These are phyloP conservation scores for Solanum sejunctum DNA, from an alignment of 257 asterid genomes.

Conservation along the genomic window DNA sequence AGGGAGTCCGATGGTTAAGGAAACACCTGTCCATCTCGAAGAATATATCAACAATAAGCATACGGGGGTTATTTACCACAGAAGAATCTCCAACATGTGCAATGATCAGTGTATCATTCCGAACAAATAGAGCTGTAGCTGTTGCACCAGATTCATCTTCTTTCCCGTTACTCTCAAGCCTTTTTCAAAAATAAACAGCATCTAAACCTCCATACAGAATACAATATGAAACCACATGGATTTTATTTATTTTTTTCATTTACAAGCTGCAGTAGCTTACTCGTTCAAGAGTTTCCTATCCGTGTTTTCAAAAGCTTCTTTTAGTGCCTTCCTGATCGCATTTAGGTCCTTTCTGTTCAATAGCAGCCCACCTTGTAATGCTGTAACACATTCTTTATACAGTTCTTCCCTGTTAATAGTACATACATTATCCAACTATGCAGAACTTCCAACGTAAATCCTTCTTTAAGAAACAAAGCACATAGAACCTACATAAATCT, in stretches of 20 bases:
- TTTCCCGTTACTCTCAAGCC: conserved; percentile 68
- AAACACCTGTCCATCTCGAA: neutral
- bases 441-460: neutral
- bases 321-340: conserved; percentile 44
- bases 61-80: conserved; percentile 31
- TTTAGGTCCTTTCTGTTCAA: conserved; percentile 46
- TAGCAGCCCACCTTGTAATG: conserved; percentile 59
- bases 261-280: conserved; percentile 17
- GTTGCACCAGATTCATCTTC: conserved; percentile 89
- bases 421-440: neutral
- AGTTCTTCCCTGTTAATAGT: conserved; percentile 57
- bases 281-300: conserved; percentile 63
- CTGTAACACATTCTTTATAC: conserved; percentile 60
- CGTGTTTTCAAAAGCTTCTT: conserved; percentile 59
- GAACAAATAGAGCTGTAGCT: conserved; percentile 64
- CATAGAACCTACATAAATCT: neutral
- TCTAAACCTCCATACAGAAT: conserved; percentile 42
- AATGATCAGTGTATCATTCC: conserved; percentile 40
- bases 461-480: neutral
- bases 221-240: conserved; percentile 21
- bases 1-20: neutral
- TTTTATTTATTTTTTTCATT: neutral
- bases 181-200: conserved; percentile 58
- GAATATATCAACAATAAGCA: neutral
- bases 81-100: conserved; percentile 92